Evolutionary conservation across 768 basidiomycete genomes (phyloP), one percentile per base, ranked within the genome.

Genomic region (Kockovaella imperatae): DNA sequence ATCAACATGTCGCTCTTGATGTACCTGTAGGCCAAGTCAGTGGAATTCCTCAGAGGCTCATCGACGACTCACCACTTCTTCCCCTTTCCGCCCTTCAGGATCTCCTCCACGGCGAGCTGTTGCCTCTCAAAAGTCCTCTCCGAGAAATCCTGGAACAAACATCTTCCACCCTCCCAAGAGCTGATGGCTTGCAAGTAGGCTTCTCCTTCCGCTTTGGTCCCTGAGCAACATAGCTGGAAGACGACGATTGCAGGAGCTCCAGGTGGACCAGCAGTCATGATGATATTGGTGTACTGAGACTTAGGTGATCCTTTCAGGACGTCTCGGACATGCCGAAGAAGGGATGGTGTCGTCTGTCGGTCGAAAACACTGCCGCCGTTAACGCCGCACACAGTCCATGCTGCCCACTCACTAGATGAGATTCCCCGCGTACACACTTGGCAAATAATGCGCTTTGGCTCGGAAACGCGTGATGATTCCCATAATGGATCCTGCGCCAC

Each of bases 261-360:
- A 8, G 79, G 81, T 3, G 88, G 87, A 5, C 90, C 89, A 0
- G 90, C 89, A 2, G 90, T 93, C 47, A 93, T 77, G 45, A 93
- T 79, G 28, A 88, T 79, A 64, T 91, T 93, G 30, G 86, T 84
- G 67, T 95, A 95, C 15, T 91, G 78, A 60, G 87, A 83, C 8
- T 84, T 78, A 1, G 88, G 87, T 11, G 86, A 85, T 32, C 82
- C 81, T 64, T 91, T 91, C 74, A 91, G 79, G 62, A 87, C 90
- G 69, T 95, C 90, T 21, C 90, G 81, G 74, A 89, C 87, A 71
- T 93, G 90, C 55, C 82, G 83, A 65, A 95, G 81, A 36, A 93
- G 79, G 4, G 86, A 87, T 3, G 87, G 82, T 0, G 90, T 83
- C 0, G 87, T 91, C n/a, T 81, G 78, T 40, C 77, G 79, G 68